Evolutionary conservation across 2,329 filamentous ascomycete species (phyloP).

Genomic region (Reticulascus tulasneorum): DNA sequence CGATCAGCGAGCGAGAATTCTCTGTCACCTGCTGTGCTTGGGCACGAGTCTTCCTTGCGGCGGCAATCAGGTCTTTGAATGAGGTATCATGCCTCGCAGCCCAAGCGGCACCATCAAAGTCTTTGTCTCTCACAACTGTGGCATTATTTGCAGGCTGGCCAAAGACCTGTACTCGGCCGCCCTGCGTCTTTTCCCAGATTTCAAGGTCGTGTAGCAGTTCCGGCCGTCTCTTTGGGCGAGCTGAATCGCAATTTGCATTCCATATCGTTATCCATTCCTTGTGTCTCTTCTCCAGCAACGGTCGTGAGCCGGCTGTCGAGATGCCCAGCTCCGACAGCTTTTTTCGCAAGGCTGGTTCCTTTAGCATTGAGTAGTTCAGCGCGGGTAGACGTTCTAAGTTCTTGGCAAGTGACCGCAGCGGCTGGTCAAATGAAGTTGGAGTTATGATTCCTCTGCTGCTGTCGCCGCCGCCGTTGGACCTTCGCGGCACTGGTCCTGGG

Average conservation of each 20-base stretch:
- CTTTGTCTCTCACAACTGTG: slow-evolving; percentile 69
- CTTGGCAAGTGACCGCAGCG: slow-evolving; percentile 20
- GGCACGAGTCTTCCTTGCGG: slow-evolving; percentile 58
- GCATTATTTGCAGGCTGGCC: slow-evolving; percentile 25
- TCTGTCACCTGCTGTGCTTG: slow-evolving; percentile 29
- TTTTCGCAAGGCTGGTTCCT: slow-evolving; percentile 70
- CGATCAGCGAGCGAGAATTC: too few species aligned
- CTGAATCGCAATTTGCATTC: slow-evolving; percentile 95
- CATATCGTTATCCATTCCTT: slow-evolving; percentile 93
- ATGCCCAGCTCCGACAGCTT: slow-evolving; percentile 81
- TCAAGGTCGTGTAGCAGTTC: slow-evolving; percentile 78
- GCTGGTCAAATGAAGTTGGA: neutral
- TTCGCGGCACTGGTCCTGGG: slow-evolving; percentile 28
- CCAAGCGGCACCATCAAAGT: slow-evolving; percentile 81
- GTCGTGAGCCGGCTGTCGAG: slow-evolving; percentile 62
- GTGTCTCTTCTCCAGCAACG: slow-evolving; percentile 73
- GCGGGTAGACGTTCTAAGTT: slow-evolving; percentile 64
- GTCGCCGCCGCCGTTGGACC: neutral
- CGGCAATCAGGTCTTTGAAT: slow-evolving; percentile 76
- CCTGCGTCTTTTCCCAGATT: slow-evolving; percentile 81
- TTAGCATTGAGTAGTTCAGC: slow-evolving; percentile 84
- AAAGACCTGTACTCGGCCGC: slow-evolving; percentile 49
- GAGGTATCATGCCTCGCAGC: slow-evolving; percentile 66
- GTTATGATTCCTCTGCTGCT: neutral
- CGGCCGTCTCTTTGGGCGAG: slow-evolving; percentile 62